These are phyloP conservation scores for Begonia masoniana DNA, from an alignment of 306 rosid species.

Conservation along the genomic window DNA sequence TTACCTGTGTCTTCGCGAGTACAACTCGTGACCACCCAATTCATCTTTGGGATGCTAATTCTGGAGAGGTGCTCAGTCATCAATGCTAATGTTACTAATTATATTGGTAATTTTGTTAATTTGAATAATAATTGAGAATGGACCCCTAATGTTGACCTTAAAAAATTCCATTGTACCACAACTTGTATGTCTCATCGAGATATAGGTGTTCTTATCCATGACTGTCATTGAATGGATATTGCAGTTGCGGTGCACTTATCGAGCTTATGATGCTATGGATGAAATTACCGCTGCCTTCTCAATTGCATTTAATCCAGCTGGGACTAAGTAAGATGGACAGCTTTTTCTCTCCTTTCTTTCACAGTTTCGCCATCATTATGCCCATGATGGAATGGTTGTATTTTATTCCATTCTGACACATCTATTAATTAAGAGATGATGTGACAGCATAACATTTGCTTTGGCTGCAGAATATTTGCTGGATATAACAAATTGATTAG, in stretches of 20 bases:
- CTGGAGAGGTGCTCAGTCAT: slow-evolving; percentile 58
- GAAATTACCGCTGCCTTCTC: slow-evolving; percentile 92
- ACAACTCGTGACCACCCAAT: slow-evolving; percentile 90
- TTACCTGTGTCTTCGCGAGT: slow-evolving; percentile 78
- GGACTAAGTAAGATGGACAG: slow-evolving; percentile 52
- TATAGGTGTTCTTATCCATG: background rate
- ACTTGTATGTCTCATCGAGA: background rate
- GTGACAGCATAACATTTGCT: background rate
- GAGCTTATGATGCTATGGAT: slow-evolving; percentile 95
- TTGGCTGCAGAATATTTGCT: slow-evolving; percentile 56
- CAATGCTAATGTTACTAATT: background rate
- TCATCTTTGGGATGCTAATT: slow-evolving; percentile 93
- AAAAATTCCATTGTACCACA: background rate
- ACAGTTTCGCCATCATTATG: too few relatives aligned
- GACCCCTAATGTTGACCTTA: background rate
- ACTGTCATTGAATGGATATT: slow-evolving; percentile 16
- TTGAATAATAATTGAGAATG: background rate
- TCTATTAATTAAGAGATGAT: background rate
- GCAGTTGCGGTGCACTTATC: slow-evolving; percentile 90
- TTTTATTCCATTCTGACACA: background rate
- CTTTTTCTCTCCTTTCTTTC: slow-evolving; percentile 1
- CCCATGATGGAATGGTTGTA: too few relatives aligned
- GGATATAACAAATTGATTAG: slow-evolving; percentile 90
- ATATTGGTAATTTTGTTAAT: background rate
- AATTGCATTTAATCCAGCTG: slow-evolving; percentile 77